Conservation (phyloP, 345 rosid genomes). For the Murraya paniculata region DNA sequence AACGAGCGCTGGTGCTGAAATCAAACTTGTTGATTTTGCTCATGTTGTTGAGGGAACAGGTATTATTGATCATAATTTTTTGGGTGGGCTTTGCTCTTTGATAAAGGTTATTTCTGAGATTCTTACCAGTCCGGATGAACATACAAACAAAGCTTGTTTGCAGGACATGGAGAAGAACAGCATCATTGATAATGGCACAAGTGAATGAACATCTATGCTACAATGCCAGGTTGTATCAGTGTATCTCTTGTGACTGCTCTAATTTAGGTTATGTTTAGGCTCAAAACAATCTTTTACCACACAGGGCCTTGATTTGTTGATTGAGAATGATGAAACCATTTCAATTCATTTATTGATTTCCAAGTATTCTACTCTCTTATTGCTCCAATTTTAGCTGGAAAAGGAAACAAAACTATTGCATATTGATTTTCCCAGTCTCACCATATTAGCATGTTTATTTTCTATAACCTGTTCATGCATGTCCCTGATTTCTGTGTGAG, state of each 20-base stretch:
- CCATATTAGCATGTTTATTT: background rate
- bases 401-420: background rate
- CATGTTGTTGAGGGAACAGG: slow-evolving; percentile 84
- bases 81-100: slow-evolving; percentile 92
- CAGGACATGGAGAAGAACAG: slow-evolving; percentile 25
- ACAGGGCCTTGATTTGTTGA: background rate
- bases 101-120: slow-evolving; percentile 75
- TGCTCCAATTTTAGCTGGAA: slow-evolving; percentile 1
- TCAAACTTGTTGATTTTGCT: slow-evolving; percentile 92
- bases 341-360: background rate
- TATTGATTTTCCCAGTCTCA: background rate
- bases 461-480: background rate
- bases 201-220: background rate
- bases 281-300: too few relatives aligned
- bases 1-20: slow-evolving; percentile 34
- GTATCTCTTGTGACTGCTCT: background rate
- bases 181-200: slow-evolving; percentile 10
- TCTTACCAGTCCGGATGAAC: slow-evolving; percentile 42
- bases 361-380: background rate
- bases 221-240: background rate
- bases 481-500: background rate
- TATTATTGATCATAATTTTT: slow-evolving; percentile 88
- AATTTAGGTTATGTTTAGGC: background rate
- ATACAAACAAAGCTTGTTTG: slow-evolving; percentile 19
- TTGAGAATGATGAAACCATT: background rate